Conservation (phyloP, 768 basidiomycete species). For the Lactarius pseudohatsudake region DNA sequence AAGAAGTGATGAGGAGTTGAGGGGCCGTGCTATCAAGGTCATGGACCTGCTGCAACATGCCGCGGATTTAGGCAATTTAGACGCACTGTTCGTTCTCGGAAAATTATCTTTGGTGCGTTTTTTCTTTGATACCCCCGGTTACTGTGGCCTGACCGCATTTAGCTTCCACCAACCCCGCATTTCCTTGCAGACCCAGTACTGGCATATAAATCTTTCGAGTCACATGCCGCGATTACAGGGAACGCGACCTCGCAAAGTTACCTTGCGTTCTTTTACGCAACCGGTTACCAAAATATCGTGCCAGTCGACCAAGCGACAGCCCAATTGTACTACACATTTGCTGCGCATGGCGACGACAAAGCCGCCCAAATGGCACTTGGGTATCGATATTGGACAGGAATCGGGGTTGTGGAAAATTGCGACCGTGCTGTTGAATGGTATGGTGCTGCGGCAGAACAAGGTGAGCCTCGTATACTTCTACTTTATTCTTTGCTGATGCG, state of each 20-base stretch:
- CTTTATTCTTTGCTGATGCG: slow-evolving; percentile 11
- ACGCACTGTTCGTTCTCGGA: slow-evolving; percentile 69
- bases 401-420: slow-evolving; percentile 87
- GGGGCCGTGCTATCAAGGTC: slow-evolving; percentile 75
- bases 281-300: slow-evolving; percentile 70
- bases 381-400: slow-evolving; percentile 95
- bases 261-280: slow-evolving; percentile 85
- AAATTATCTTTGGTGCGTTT: slow-evolving; percentile 60
- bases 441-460: slow-evolving; percentile 82
- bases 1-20: slow-evolving; percentile 65
- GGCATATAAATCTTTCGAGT: slow-evolving; percentile 61
- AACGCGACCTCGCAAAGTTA: slow-evolving; percentile 85
- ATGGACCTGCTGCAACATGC: slow-evolving; percentile 80
- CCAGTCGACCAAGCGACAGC: slow-evolving; percentile 76
- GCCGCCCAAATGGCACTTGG: slow-evolving; percentile 92
- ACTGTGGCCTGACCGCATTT: background rate
- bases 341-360: slow-evolving; percentile 83
- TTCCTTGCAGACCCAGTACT: slow-evolving; percentile 59
- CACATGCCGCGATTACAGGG: slow-evolving; percentile 68
- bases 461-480: slow-evolving; percentile 39
- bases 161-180: slow-evolving; percentile 76
- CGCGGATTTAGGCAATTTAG: slow-evolving; percentile 70
- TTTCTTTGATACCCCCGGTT: background rate
- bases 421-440: slow-evolving; percentile 85
- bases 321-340: slow-evolving; percentile 91